Evolutionary conservation across 2,329 filamentous ascomycete species (phyloP).

Genomic region (Clonostachys sp.): DNA sequence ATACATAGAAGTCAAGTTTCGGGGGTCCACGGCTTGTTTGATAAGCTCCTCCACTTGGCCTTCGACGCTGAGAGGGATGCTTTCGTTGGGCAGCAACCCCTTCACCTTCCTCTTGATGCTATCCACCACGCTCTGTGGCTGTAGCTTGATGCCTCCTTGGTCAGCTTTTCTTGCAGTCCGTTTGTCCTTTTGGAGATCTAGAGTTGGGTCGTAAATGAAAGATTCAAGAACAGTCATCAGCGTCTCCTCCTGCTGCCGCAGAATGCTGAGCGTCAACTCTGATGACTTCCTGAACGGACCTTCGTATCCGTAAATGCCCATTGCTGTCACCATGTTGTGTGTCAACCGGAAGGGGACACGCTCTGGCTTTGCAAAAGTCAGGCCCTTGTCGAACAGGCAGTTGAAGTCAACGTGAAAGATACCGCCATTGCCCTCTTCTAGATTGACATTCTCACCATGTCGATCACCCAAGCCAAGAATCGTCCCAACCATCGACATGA

Average conservation of each 20-base stretch:
- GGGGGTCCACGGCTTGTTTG: constrained; percentile 74
- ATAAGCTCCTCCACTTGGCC: constrained; percentile 97
- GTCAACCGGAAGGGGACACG: constrained; percentile 93
- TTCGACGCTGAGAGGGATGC: constrained; percentile 88
- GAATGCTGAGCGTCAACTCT: constrained; percentile 78
- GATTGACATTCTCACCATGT: constrained; percentile 93
- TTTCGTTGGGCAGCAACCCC: constrained; percentile 80
- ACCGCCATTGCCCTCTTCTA: constrained; percentile 90
- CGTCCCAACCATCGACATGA: constrained; percentile 99
- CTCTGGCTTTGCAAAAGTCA: constrained; percentile 93
- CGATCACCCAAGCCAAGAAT: constrained; percentile 91
- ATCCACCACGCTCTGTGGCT: constrained; percentile 75
- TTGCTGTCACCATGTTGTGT: constrained; percentile 97
- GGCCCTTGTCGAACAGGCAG: constrained; percentile 96
- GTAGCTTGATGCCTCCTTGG: constrained; percentile 39
- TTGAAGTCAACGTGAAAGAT: constrained; percentile 99
- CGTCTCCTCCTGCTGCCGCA: constrained; percentile 91
- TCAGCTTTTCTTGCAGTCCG: constrained; percentile 26
- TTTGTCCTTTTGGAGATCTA: constrained; percentile 79
- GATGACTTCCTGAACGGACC: constrained; percentile 88
- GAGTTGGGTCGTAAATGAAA: constrained; percentile 93
- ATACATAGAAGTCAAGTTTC: constrained; percentile 88
- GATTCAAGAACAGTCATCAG: constrained; percentile 96
- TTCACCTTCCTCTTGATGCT: constrained; percentile 83
- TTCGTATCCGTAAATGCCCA: constrained; percentile 92